Evolutionary conservation across 352 stramenopile genomes (phyloP), one percentile per base, ranked within the genome.

Genomic region (Phytophthora aleatoria): DNA sequence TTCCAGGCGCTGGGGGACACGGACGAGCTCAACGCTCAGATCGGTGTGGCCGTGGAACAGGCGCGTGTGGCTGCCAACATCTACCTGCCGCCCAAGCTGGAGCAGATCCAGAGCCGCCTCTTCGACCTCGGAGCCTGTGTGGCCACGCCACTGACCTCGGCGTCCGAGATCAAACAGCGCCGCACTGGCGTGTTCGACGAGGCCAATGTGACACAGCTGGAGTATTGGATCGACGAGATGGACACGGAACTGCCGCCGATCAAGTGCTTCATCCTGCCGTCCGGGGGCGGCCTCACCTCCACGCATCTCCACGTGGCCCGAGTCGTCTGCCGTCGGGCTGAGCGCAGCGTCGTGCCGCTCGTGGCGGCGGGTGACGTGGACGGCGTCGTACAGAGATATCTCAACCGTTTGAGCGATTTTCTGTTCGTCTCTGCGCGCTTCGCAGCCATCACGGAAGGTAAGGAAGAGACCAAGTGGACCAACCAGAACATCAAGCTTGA

Each of bases 1-100:
- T 98, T 98, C 79, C 81, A 95, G 61, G 90, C 90, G 49, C 82
- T 98, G 45, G 92, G 92, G 35, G 87, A 95, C 73, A 96, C 90
- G 33, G 92, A 98, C 61, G 92, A 98, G 73, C 85, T 97, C 20
- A 98, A 97, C 68, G 88, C 72, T 56, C 79, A 86, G 57, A 83
- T 89, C 49, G 82, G 78, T 56, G 67, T 92, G 48, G 81, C 76
- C 12, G 76, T 91, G 45, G 80, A 92, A 73, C 73, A 80, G 63
- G 41, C 74, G 62, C 74, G 73, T 28, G 51, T 65, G 11, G 67
- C 58, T 1, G 39, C 53, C 56, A 81, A 86, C 64, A 77, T 50
- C 12, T 76, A 74, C 30, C 62, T 97, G 33, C 81, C 78, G 27
- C 64, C 71, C 15, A 71, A 87, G 51, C 77, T 97, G n/a, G 72